Evolutionary conservation across 140 eudicot genomes (phyloP).

Genomic region (Ambrosia hybrid): DNA sequence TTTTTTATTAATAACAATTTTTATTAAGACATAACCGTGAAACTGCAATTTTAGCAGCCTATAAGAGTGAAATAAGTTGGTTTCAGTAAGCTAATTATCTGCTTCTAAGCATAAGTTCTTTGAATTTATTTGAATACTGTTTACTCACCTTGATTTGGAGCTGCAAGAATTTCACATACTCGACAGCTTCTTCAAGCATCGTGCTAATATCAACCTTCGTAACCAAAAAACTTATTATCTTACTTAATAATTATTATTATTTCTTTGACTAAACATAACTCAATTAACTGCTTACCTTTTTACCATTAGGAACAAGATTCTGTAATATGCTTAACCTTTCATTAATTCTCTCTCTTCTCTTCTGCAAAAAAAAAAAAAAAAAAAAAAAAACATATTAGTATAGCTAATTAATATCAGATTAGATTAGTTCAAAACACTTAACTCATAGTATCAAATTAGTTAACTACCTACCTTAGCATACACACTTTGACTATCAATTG

Average conservation of each 20-base stretch:
- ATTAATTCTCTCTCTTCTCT: slow-evolving; percentile 73
- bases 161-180: slow-evolving; percentile 71
- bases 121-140: not conserved
- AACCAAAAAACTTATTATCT: not conserved
- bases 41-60: too few species aligned
- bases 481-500: slow-evolving; percentile 68
- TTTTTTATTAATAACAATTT: too few species aligned
- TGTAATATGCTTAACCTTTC: slow-evolving; percentile 61
- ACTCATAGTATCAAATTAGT: too few species aligned
- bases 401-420: too few species aligned
- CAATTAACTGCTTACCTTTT: slow-evolving; percentile 41
- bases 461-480: slow-evolving; percentile 55
- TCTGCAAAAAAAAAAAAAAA: slow-evolving; percentile 40
- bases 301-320: slow-evolving; percentile 72
- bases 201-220: slow-evolving; percentile 81
- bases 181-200: slow-evolving; percentile 84
- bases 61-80: not conserved
- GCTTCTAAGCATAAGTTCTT: not conserved
- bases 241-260: not conserved
- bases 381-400: not conserved
- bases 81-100: too few species aligned
- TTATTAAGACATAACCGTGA: too few species aligned
- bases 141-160: slow-evolving; percentile 67
- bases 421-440: too few species aligned
- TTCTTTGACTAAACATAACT: not conserved